phyloP scores from a whole-genome alignment of 2,329 filamentous ascomycete genomes.

The Fusarium marasasianum region DNA sequence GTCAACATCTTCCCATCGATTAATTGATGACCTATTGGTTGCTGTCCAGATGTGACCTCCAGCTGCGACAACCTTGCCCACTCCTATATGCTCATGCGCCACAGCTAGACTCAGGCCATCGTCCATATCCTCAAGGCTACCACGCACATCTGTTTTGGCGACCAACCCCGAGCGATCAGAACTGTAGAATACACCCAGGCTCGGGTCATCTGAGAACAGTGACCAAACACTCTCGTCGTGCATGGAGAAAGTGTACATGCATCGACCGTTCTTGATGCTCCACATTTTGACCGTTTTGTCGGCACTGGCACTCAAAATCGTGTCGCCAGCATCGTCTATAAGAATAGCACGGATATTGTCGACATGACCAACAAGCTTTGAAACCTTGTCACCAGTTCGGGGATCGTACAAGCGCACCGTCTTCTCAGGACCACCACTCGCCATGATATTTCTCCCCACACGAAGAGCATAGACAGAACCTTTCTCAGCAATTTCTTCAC shows the following conservation, averaged over 20 bases:
- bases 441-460: slow-evolving; percentile 81
- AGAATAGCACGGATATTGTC: slow-evolving; percentile 93
- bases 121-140: slow-evolving; percentile 73
- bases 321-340: slow-evolving; percentile 88
- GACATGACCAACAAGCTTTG: slow-evolving; percentile 96
- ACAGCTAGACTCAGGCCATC: slow-evolving; percentile 91
- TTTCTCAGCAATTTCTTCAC: slow-evolving; percentile 87
- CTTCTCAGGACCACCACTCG: slow-evolving; percentile 93
- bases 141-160: slow-evolving; percentile 93
- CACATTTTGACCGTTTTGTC: slow-evolving; percentile 98
- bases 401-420: slow-evolving; percentile 93
- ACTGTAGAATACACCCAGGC: slow-evolving; percentile 91
- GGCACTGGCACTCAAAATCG: slow-evolving; percentile 91
- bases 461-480: slow-evolving; percentile 94
- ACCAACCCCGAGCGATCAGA: slow-evolving; percentile 91
- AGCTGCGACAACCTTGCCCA: slow-evolving; percentile 73
- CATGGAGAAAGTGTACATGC: slow-evolving; percentile 99
- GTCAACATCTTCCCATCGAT: slow-evolving; percentile 89
- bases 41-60: slow-evolving; percentile 89
- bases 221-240: slow-evolving; percentile 99
- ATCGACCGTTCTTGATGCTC: slow-evolving; percentile 93
- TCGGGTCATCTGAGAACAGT: slow-evolving; percentile 86
- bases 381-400: slow-evolving; percentile 86
- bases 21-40: slow-evolving; percentile 89
- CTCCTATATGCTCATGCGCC: slow-evolving; percentile 88